A percentile compares a stretch with the other conserved stretches of the same genome.
These are phyloP conservation scores for Eruca vesicaria DNA, from an alignment of 441 rosid genomes.

Conservation along the genomic window DNA sequence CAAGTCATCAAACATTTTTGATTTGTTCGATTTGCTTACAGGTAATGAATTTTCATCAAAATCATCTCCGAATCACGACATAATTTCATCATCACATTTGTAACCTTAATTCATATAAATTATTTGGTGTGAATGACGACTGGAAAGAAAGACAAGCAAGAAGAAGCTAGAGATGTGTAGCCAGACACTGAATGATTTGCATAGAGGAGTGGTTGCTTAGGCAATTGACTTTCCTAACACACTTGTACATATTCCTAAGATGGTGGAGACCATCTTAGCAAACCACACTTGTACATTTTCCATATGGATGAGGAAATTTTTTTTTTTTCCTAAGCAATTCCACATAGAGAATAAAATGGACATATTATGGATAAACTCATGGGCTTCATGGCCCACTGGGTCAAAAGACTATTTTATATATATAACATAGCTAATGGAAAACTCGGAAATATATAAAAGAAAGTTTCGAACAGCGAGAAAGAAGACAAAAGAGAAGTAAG, in stretches of 20 bases:
- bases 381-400: not conserved
- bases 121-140: slow-evolving; percentile 43
- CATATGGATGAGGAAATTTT: not conserved
- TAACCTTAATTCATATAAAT: not conserved
- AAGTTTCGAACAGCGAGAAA: not conserved
- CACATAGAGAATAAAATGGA: not conserved
- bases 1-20: slow-evolving; percentile 11
- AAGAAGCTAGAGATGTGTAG: slow-evolving; percentile 58
- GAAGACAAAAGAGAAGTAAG: not conserved
- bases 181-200: slow-evolving; percentile 66
- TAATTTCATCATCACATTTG: not conserved
- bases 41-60: slow-evolving; percentile 34
- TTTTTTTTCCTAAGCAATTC: not conserved
- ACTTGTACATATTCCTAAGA: slow-evolving; percentile 14
- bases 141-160: slow-evolving; percentile 52
- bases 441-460: slow-evolving; percentile 12
- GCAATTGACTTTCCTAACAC: slow-evolving; percentile 49
- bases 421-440: slow-evolving; percentile 28
- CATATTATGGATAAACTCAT: not conserved
- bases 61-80: not conserved
- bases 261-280: too few species aligned
- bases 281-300: not conserved
- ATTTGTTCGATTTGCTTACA: slow-evolving; percentile 72
- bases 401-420: not conserved
- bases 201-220: slow-evolving; percentile 61